Conservation (phyloP, 805 yeast genomes). For the Wickerhamiella spandovensis region DNA sequence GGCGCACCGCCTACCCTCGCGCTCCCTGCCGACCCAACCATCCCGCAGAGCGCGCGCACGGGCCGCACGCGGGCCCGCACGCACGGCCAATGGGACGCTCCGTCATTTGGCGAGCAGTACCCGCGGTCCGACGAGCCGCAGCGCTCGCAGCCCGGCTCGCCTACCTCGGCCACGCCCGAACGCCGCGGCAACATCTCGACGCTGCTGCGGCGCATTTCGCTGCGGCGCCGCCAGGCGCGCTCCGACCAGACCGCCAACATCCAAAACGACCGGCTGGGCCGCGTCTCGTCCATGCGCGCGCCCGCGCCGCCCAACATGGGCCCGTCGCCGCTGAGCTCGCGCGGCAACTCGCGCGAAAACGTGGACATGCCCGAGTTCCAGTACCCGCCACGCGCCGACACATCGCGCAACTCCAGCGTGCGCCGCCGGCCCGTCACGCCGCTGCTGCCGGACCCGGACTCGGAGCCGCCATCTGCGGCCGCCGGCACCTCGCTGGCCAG, state of each 20-base stretch:
- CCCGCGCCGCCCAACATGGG: neutral
- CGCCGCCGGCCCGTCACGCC: neutral
- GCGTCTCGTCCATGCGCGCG: neutral
- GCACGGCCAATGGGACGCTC: constrained; percentile 9
- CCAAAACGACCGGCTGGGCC: neutral
- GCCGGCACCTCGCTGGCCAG: neutral
- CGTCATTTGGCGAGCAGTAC: constrained; percentile 1
- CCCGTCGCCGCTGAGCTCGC: neutral
- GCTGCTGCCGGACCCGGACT: neutral
- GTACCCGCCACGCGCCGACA: neutral
- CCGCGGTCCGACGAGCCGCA: neutral
- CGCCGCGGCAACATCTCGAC: constrained; percentile 8
- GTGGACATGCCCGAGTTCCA: neutral
- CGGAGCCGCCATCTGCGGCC: neutral
- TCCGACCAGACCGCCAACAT: neutral
- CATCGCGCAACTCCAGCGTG: neutral
- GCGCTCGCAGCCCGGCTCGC: neutral
- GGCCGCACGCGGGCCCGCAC: constrained; percentile 12
- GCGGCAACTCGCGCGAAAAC: neutral
- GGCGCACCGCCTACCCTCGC: neutral
- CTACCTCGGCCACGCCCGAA: neutral
- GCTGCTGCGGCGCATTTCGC: constrained; percentile 14
- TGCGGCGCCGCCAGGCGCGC: constrained; percentile 9
- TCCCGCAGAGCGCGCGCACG: neutral
- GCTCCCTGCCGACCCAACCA: constrained; percentile 3